phyloP scores from a whole-genome alignment of 192 early-diverging fungal genomes.

The Chytriomyces hyalinus region DNA sequence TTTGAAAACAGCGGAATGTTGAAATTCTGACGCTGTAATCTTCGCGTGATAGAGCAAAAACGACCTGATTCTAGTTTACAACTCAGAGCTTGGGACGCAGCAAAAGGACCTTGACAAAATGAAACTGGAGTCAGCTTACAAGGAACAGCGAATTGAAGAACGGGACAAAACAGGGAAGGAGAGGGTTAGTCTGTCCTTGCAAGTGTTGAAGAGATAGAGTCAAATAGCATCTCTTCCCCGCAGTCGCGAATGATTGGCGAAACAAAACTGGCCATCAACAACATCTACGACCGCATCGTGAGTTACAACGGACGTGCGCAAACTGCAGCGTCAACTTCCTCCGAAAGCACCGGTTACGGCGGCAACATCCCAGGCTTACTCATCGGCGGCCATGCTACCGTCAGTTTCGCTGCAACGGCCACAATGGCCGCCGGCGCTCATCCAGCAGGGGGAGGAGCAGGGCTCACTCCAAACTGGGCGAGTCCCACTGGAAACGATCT shows the following conservation, averaged over 20 bases:
- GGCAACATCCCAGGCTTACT: not conserved
- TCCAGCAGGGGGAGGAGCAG: not conserved
- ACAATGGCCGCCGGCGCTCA: not conserved
- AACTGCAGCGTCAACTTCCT: not conserved
- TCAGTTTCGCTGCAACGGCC: not conserved
- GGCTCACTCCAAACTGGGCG: slow-evolving; percentile 14
- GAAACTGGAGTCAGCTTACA: slow-evolving; percentile 58
- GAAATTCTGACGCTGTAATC: not conserved
- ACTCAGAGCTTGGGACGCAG: slow-evolving; percentile 58
- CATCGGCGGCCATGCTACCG: not conserved
- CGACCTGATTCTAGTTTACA: slow-evolving; percentile 65
- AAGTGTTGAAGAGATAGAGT: not conserved
- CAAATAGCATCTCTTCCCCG: no score
- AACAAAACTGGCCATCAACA: slow-evolving; percentile 67
- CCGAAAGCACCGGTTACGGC: not conserved
- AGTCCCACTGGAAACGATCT: slow-evolving; percentile 5
- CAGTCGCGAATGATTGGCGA: slow-evolving; percentile 61
- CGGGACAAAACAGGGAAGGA: slow-evolving; percentile 62
- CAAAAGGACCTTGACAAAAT: slow-evolving; percentile 61
- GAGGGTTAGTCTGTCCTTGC: slow-evolving; percentile 37
- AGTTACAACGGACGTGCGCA: slow-evolving; percentile 9
- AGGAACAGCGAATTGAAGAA: slow-evolving; percentile 58
- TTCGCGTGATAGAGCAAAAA: slow-evolving; percentile 52
- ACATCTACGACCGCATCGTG: slow-evolving; percentile 58
- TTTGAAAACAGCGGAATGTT: not conserved